Base-by-base conservation (phyloP, 768 basidiomycete species). In the Pisolithus microcarpus region DNA sequence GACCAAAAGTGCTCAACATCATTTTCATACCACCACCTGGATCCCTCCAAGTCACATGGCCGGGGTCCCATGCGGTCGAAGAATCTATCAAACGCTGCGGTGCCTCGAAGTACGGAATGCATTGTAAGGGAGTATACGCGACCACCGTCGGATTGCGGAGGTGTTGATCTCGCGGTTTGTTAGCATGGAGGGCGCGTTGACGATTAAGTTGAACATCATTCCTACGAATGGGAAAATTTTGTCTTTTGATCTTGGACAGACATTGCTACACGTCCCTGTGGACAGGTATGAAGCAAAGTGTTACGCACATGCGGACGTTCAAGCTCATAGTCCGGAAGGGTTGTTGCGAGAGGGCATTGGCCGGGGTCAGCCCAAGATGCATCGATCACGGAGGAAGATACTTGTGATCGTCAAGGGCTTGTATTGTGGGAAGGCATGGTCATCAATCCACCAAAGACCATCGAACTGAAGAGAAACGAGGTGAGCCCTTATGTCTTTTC, bases 311-410 rank as follows among this genome's bases (percentile, higher is more conserved):
- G 5, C 75, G 93, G 43, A 87, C 84, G 79, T 99, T 90, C 84
- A 95, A 94, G 76, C 96, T 98, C 66, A 98, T 36, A 81, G 75
- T 44, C 70, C 98, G 49, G 95, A 98, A 68, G 65, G 71, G 6
- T 62, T 98, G 13, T 71, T 99, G 62, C 76, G 84, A 40, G 96
- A 99, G 69, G 84, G 82, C 21, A 94, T 99, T 70, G 91, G 87
- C 60, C 96, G 98, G 67, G 96, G 96, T 16, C 95, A 98, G 65
- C 93, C 95, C 4, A 87, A 94, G 72, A 96, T 92, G 0, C 96
- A 98, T 62, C 72, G 96, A 18, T 95, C 95, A 11, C 98, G 96
- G 96, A 96, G 95, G 75, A 97, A 95, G 75, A 98, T 99, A 54
- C 68, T 99, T 37, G 57, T 99, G 40, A 81, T 96, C 50, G 91